Evolutionary conservation across 164 flowering plant genomes (phyloP).

Genomic region (Kalanchoe fedtschenkoi): DNA sequence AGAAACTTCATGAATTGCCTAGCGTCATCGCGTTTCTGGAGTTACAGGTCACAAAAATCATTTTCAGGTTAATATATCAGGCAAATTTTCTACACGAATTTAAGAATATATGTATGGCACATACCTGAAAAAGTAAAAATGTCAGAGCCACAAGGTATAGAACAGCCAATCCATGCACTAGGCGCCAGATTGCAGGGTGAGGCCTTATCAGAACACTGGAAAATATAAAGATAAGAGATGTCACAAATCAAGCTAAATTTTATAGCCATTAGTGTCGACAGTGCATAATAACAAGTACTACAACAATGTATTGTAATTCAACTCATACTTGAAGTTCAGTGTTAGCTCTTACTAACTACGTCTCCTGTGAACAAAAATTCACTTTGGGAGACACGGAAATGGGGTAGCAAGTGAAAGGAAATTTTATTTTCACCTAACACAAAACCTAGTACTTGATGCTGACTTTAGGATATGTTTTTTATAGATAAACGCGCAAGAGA

Average conservation of each 20-base stretch:
- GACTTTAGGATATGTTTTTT: no score
- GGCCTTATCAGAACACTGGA: constrained; percentile 86
- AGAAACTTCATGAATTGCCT: constrained; percentile 94
- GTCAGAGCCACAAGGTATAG: constrained; percentile 89
- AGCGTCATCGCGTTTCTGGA: constrained; percentile 96
- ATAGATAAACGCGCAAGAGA: not conserved
- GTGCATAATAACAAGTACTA: no score
- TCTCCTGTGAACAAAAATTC: not conserved
- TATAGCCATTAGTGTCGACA: no score
- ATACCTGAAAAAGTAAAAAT: constrained; percentile 95
- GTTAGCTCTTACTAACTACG: not conserved
- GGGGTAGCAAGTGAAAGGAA: not conserved
- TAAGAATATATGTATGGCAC: constrained; percentile 10
- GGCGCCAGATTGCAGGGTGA: constrained; percentile 98
- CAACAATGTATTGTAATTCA: not conserved
- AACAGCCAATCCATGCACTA: constrained; percentile 98
- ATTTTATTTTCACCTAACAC: not conserved
- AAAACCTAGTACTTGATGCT: not conserved
- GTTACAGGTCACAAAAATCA: not conserved
- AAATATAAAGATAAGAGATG: not conserved
- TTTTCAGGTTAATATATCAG: no score
- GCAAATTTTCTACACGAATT: no score
- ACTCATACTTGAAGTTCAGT: not conserved
- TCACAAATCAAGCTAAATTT: not conserved
- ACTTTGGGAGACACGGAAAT: no score